Conservation (phyloP, 371 early-diverging fungal genomes). For the Blakeslea trispora region DNA sequence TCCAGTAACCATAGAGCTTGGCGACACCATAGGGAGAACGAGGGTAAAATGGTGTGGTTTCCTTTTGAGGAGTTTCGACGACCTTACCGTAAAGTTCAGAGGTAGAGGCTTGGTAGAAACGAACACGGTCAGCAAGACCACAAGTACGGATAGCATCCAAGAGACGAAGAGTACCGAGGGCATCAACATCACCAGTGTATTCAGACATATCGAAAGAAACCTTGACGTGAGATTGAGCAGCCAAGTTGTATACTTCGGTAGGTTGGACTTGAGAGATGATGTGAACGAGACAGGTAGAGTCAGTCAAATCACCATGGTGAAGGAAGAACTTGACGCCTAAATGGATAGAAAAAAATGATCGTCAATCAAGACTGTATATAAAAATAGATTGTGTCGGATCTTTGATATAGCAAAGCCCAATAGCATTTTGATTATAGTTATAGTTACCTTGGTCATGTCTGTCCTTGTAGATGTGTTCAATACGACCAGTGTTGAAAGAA, state of each 20-base stretch:
- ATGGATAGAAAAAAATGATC: slow-evolving; percentile 1
- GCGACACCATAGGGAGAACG: slow-evolving; percentile 87
- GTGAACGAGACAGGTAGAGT: slow-evolving; percentile 79
- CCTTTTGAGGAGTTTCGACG: slow-evolving; percentile 79
- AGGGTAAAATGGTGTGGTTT: slow-evolving; percentile 88
- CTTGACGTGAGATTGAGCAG: slow-evolving; percentile 83
- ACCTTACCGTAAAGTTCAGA: slow-evolving; percentile 86
- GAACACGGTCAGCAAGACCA: slow-evolving; percentile 69
- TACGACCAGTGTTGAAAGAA: slow-evolving; percentile 83
- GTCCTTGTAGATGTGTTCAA: slow-evolving; percentile 80
- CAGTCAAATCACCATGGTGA: slow-evolving; percentile 87
- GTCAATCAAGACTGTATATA: neutral
- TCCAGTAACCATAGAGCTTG: slow-evolving; percentile 85
- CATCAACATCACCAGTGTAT: slow-evolving; percentile 89
- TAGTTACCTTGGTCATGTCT: slow-evolving; percentile 61
- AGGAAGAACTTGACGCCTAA: slow-evolving; percentile 75
- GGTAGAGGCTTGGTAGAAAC: slow-evolving; percentile 87
- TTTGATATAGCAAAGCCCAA: slow-evolving; percentile 1
- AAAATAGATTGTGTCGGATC: slow-evolving; percentile 1
- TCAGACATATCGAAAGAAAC: slow-evolving; percentile 91
- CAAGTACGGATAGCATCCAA: slow-evolving; percentile 83
- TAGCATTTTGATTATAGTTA: neutral
- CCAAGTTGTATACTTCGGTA: slow-evolving; percentile 81
- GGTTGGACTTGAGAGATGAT: slow-evolving; percentile 79
- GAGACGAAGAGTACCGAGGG: slow-evolving; percentile 77